Percentiles rank a stretch among this genome's conserved stretches.
phyloP scores from a whole-genome alignment of 257 asterid species.

The Capsicum pubescens region DNA sequence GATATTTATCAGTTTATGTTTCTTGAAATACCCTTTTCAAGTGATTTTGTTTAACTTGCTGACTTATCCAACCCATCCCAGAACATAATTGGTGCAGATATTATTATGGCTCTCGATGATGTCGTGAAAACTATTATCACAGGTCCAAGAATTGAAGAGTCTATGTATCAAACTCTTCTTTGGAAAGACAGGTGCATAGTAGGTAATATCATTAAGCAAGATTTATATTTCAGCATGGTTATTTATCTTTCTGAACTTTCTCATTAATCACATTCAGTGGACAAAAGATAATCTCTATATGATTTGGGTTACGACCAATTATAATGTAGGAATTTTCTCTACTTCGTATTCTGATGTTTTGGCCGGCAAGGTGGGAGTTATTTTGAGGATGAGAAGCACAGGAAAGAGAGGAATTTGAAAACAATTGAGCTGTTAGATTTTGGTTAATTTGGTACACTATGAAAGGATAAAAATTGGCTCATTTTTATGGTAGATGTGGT shows the following conservation, averaged over 20 bases:
- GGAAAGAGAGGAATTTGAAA: not conserved
- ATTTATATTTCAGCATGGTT: not conserved
- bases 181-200: slow-evolving; percentile 98
- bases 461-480: not conserved
- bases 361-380: not conserved
- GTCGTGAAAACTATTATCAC: slow-evolving; percentile 95
- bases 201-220: slow-evolving; percentile 50
- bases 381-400: not conserved
- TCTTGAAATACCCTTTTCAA: slow-evolving; percentile 1
- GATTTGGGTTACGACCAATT: not conserved
- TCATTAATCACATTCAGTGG: not conserved
- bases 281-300: not conserved
- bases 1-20: slow-evolving; percentile 14
- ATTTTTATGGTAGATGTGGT: not conserved
- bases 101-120: slow-evolving; percentile 99
- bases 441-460: slow-evolving; percentile 8
- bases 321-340: not conserved
- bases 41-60: slow-evolving; percentile 23
- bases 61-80: slow-evolving; percentile 47
- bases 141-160: slow-evolving; percentile 95
- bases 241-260: slow-evolving; percentile 8
- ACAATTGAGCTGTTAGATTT: not conserved
- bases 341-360: not conserved
- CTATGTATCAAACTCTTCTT: slow-evolving; percentile 97
- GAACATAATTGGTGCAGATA: slow-evolving; percentile 98